These are phyloP conservation scores for Scolecobasidium constrictum DNA, from an alignment of 2,329 filamentous ascomycete species.

Conservation along the genomic window DNA sequence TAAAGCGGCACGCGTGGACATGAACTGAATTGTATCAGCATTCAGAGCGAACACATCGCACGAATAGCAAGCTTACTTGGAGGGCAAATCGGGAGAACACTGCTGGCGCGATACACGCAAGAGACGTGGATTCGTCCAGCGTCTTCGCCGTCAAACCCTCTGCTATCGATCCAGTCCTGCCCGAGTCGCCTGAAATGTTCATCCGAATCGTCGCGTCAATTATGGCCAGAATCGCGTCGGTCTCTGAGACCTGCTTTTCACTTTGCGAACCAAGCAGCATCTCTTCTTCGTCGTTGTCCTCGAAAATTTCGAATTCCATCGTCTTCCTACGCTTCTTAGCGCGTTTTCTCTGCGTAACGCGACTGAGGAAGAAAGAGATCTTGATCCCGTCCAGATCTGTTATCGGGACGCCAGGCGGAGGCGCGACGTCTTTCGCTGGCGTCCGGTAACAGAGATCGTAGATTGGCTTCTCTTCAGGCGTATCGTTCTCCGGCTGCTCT, in stretches of 20 bases:
- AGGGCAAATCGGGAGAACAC: constrained; percentile 26
- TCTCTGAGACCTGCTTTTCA: background rate
- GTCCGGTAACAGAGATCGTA: constrained; percentile 15
- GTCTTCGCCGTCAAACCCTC: constrained; percentile 20
- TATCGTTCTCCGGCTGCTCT: constrained; percentile 6
- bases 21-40: constrained; percentile 8
- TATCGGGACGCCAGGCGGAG: constrained; percentile 19
- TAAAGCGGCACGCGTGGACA: constrained; percentile 13
- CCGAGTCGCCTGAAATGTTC: constrained; percentile 16
- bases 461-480: constrained; percentile 16
- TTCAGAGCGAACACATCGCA: background rate
- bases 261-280: background rate
- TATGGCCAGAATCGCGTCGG: background rate
- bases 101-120: constrained; percentile 27
- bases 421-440: constrained; percentile 18
- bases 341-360: background rate
- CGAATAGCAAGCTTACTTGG: constrained; percentile 13
- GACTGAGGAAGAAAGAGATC: constrained; percentile 12
- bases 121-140: constrained; percentile 23
- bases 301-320: background rate
- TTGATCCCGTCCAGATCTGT: constrained; percentile 19
- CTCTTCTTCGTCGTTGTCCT: background rate
- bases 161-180: constrained; percentile 14
- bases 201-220: background rate
- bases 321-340: background rate